Evolutionary conservation across 805 yeast genomes (phyloP).

Genomic region (Pichia insulana): DNA sequence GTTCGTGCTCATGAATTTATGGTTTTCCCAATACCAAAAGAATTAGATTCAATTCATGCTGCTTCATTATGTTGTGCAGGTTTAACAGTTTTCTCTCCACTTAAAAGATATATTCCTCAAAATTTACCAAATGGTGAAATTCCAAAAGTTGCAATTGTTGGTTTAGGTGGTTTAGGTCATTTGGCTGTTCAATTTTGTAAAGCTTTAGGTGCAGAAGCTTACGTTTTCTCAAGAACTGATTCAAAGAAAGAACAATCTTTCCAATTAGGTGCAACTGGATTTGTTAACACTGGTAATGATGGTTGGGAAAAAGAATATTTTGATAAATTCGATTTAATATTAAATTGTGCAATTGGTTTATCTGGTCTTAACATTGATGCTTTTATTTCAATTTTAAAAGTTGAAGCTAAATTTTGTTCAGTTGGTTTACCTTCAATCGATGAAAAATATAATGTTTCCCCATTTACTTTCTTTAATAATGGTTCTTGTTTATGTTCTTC

Average conservation of each 20-base stretch:
- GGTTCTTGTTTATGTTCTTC: conserved; percentile 39
- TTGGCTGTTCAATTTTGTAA: conserved; percentile 37
- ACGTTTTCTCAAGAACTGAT: conserved; percentile 35
- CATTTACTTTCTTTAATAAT: conserved; percentile 41
- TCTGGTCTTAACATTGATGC: conserved; percentile 30
- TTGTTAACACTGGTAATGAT: conserved; percentile 37
- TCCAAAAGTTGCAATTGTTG: conserved; percentile 34
- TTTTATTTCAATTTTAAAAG: conserved; percentile 27
- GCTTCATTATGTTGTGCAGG: conserved; percentile 48
- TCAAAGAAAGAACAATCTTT: conserved; percentile 33
- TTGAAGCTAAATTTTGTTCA: conserved; percentile 35
- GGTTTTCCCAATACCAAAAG: conserved; percentile 39
- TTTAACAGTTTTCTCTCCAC: conserved; percentile 41
- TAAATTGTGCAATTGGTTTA: conserved; percentile 35
- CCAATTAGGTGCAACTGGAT: conserved; percentile 33
- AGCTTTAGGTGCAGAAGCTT: conserved; percentile 39
- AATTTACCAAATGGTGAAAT: conserved; percentile 23
- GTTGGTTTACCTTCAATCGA: conserved; percentile 39
- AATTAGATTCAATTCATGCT: conserved; percentile 32
- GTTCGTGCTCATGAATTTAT: conserved; percentile 38
- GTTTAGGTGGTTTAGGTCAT: conserved; percentile 42
- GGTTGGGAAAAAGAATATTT: conserved; percentile 31
- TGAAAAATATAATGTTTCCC: conserved; percentile 36
- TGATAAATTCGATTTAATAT: conserved; percentile 32
- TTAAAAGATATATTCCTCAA: conserved; percentile 31